Base-by-base conservation (phyloP, 306 rosid genomes). In the Boehmeria nivea region DNA sequence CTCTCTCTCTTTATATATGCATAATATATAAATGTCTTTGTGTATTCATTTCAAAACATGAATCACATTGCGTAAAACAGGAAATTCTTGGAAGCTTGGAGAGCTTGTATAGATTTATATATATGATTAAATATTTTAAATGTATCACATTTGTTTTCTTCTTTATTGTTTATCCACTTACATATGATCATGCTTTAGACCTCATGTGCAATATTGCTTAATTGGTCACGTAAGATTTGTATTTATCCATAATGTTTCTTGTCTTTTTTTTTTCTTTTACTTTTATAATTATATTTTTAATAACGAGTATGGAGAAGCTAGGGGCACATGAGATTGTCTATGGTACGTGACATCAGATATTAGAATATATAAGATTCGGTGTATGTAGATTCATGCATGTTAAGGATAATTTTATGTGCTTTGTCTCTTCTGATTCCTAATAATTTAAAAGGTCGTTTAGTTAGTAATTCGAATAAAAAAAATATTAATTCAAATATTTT, bases 161-260 rank as follows among this genome's bases (percentile, higher is more conserved):
- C 5, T 9, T 9, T 16, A 28, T 17, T 19, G 23, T 54, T 10
- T 54, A n/a, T 18, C 28, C 2, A 3, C n/a, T 27, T 19, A 10
- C 3, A 27, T n/a, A n/a, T 26, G 17, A 23, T 16, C 5, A 26
- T 12, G 0, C 8, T 57, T 9, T 42, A 6, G 36, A 38, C 14
- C 12, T 24, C 18, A 25, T 27, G 26, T 25, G 18, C 6, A 22
- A 25, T 50, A 57, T 5, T 22, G 51, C 45, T 40, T 12, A 11
- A 40, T 11, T 8, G 45, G 12, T 64, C 60, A 48, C 74, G 68
- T 59, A 68, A 65, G 38, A 19, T 49, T 50, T 44, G 52, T 49
- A 18, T 56, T 12, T 16, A 17, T 61, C 21, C 40, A 43, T 13
- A 6, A 13, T 15, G 17, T 50, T 45, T 45, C n/a, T n/a, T n/a